phyloP scores from a whole-genome alignment of 2,329 filamentous ascomycete species.

The Aspergillus eucalypticola region DNA sequence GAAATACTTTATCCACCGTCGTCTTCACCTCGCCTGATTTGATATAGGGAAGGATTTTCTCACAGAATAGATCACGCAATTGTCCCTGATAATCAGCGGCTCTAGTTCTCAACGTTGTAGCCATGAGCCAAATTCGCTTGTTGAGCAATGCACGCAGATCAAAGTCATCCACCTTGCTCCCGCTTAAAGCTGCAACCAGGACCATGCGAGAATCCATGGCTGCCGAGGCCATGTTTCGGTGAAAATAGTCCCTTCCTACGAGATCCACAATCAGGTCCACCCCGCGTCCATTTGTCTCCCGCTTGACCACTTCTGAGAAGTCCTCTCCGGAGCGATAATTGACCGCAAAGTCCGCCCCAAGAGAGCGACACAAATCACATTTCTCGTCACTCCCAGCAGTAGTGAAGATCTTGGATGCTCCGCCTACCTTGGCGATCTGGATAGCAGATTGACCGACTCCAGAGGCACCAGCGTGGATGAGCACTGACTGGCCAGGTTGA shows the following conservation, averaged over 20 bases:
- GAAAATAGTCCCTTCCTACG: neutral
- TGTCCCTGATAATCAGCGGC: neutral
- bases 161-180: neutral
- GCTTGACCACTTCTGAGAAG: neutral
- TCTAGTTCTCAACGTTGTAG: neutral
- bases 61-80: neutral
- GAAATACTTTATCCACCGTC: neutral
- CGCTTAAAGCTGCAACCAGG: neutral
- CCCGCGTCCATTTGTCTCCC: neutral
- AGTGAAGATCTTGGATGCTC: neutral
- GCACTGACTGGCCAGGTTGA: neutral
- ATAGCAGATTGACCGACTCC: neutral
- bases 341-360: neutral
- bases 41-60: neutral
- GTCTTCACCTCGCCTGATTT: neutral
- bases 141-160: neutral
- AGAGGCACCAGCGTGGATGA: neutral
- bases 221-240: neutral
- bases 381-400: neutral
- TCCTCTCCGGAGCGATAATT: neutral
- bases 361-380: neutral
- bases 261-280: neutral
- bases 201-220: conserved; percentile 1
- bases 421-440: neutral
- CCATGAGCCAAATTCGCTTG: neutral